Evolutionary conservation across 768 basidiomycete genomes (phyloP).

Genomic region (Rhodosporidiobolus odoratus): DNA sequence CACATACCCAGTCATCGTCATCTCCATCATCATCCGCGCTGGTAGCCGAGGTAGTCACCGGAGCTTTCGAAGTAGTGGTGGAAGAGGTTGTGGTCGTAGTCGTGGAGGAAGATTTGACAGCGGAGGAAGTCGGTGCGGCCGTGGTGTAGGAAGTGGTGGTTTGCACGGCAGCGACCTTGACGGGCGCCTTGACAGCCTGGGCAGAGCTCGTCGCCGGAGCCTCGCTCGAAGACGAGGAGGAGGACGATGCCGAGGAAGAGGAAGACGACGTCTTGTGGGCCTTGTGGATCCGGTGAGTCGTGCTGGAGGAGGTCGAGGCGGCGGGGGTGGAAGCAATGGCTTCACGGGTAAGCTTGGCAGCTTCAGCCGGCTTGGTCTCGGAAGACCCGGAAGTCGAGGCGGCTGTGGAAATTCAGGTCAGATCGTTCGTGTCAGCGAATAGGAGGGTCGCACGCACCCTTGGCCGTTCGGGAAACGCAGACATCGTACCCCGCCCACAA

Average conservation of each 20-base stretch:
- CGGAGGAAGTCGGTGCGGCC: too few species aligned
- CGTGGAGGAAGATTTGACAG: neutral
- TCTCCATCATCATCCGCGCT: neutral
- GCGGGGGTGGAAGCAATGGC: neutral
- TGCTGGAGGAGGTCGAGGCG: too few species aligned
- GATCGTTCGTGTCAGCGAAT: neutral
- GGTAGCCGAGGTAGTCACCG: slow-evolving; percentile 3
- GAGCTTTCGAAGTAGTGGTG: neutral
- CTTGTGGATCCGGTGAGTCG: too few species aligned
- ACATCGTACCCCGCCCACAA: slow-evolving; percentile 8
- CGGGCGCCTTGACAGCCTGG: neutral
- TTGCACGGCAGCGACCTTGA: slow-evolving; percentile 2
- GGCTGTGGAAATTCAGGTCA: neutral
- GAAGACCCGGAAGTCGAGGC: neutral
- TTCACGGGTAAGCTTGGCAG: neutral
- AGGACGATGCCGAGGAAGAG: neutral
- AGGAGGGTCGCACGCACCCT: neutral
- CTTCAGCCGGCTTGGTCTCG: neutral
- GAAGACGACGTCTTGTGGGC: neutral
- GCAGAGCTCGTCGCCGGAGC: neutral
- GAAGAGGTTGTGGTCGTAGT: neutral
- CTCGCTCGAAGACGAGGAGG: neutral
- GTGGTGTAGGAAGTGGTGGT: slow-evolving; percentile 5
- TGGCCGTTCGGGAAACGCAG: neutral
- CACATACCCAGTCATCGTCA: slow-evolving; percentile 31